These are phyloP conservation scores for Rutidosis leptorrhynchoides DNA, from an alignment of 129 eudicot species.

Conservation along the genomic window DNA sequence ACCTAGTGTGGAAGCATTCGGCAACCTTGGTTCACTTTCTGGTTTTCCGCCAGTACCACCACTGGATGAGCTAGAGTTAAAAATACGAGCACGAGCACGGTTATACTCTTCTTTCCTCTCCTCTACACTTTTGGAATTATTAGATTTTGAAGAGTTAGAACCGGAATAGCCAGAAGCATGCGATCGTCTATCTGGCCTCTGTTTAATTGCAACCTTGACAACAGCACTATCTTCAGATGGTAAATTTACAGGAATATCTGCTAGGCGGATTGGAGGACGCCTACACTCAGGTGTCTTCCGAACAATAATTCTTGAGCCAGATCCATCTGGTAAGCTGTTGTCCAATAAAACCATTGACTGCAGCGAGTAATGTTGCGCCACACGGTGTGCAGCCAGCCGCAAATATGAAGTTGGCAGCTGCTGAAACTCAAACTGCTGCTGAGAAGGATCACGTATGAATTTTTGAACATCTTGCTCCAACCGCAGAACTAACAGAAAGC, in stretches of 20 bases:
- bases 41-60: conserved; percentile 42
- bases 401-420: conserved; percentile 96
- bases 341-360: conserved; percentile 95
- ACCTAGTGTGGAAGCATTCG: conserved; percentile 51
- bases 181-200: conserved; percentile 77
- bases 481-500: conserved; percentile 63
- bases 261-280: conserved; percentile 70
- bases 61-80: conserved; percentile 73
- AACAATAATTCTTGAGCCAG: conserved; percentile 82
- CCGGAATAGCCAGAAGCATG: conserved; percentile 29
- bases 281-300: conserved; percentile 74
- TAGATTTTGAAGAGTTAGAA: conserved; percentile 47
- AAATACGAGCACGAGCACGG: conserved; percentile 92
- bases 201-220: conserved; percentile 87
- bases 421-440: conserved; percentile 93
- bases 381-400: conserved; percentile 97
- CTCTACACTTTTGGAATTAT: conserved; percentile 84
- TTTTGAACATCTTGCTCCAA: conserved; percentile 96
- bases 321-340: conserved; percentile 76
- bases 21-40: conserved; percentile 49
- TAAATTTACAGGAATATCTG: conserved; percentile 85
- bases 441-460: conserved; percentile 80
- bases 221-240: conserved; percentile 64
- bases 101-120: conserved; percentile 97
- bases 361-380: conserved; percentile 94